Conservation (phyloP, 164 flowering plant species). For the Magnolia changhungtana region DNA sequence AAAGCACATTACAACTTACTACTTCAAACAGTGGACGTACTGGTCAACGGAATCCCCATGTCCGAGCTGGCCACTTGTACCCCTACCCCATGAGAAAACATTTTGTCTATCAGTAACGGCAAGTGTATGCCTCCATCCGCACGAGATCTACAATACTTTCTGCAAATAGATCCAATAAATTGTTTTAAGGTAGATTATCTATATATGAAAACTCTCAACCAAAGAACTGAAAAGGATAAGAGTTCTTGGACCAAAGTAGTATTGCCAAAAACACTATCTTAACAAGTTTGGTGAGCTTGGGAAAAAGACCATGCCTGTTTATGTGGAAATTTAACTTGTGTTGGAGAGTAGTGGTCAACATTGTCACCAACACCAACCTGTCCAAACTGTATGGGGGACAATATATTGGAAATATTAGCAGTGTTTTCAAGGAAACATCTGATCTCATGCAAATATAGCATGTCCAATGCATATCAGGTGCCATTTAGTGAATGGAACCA, state of each 20-base stretch:
- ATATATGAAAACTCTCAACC: not conserved
- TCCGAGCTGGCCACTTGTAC: constrained; percentile 99
- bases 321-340: constrained; percentile 72
- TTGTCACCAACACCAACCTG: constrained; percentile 93
- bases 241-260: not conserved
- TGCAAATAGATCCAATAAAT: constrained; percentile 27
- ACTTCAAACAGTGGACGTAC: constrained; percentile 36
- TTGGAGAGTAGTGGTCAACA: constrained; percentile 76
- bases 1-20: not conserved
- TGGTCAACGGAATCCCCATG: constrained; percentile 71
- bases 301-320: constrained; percentile 58
- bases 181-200: not conserved
- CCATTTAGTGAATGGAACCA: no score
- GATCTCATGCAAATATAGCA: not conserved
- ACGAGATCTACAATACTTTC: constrained; percentile 85
- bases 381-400: constrained; percentile 62
- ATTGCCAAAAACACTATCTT: constrained; percentile 7
- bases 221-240: not conserved
- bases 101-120: constrained; percentile 78
- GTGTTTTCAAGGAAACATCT: not conserved
- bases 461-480: not conserved
- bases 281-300: constrained; percentile 17
- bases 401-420: not conserved
- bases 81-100: constrained; percentile 95
- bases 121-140: constrained; percentile 99